Percentiles rank a stretch among this genome's conserved stretches.
Evolutionary conservation across 1,139 yeast genomes (phyloP).

Genomic region (Taphrina populina): DNA sequence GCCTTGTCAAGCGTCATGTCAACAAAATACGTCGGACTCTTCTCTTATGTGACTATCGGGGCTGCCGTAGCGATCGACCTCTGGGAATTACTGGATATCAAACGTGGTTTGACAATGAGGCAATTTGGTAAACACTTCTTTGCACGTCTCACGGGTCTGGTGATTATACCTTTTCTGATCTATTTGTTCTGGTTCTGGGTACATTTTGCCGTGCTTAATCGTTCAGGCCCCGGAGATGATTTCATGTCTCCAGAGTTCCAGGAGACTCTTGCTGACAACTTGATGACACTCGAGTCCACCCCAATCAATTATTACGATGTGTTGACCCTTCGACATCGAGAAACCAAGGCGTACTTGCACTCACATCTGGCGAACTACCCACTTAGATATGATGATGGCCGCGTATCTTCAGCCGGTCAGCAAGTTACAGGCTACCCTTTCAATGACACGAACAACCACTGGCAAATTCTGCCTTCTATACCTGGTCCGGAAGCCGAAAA

Average conservation of each 20-base stretch:
- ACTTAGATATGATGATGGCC: slow-evolving; percentile 90
- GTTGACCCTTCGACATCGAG: slow-evolving; percentile 73
- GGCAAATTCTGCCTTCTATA: slow-evolving; percentile 77
- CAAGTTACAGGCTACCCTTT: slow-evolving; percentile 75
- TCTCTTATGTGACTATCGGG: slow-evolving; percentile 85
- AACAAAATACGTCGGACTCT: slow-evolving; percentile 92
- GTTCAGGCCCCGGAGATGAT: slow-evolving; percentile 92
- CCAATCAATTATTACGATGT: slow-evolving; percentile 72
- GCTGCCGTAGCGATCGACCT: slow-evolving; percentile 78
- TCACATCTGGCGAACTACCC: slow-evolving; percentile 79
- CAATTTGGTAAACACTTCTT: slow-evolving; percentile 66
- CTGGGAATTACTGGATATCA: slow-evolving; percentile 78
- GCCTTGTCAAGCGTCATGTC: slow-evolving; percentile 83
- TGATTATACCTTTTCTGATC: slow-evolving; percentile 75
- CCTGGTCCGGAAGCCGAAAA: slow-evolving; percentile 48
- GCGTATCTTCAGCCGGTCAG: slow-evolving; percentile 92
- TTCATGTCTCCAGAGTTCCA: slow-evolving; percentile 94
- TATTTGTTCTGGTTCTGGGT: slow-evolving; percentile 91
- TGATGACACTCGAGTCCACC: slow-evolving; percentile 68
- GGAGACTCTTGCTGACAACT: slow-evolving; percentile 82
- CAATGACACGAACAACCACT: slow-evolving; percentile 68
- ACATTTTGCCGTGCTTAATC: slow-evolving; percentile 75
- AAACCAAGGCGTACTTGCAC: slow-evolving; percentile 72
- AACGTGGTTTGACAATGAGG: slow-evolving; percentile 63
- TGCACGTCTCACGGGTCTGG: slow-evolving; percentile 71